Base-by-base conservation (phyloP, 148 eudicot species). In the Suaeda aralocaspica region DNA sequence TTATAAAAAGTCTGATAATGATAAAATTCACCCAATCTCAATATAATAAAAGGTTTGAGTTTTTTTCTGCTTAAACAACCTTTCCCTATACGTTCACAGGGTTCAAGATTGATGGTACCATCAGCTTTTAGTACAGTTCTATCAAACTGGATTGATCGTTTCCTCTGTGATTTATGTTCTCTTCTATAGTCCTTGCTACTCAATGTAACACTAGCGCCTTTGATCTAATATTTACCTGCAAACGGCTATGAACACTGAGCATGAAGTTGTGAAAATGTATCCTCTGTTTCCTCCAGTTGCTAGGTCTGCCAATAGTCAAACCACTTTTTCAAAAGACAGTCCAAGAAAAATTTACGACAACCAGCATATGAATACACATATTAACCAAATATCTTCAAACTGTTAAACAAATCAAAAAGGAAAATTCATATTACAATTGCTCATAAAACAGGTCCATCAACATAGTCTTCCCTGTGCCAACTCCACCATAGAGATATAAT, bases 391-490 rank as follows among this genome's bases (percentile, higher is more conserved):
- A 41, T 44, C 6, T 30, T 49, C 29, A 69, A 63, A 56, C 25
- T n/a, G n/a, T n/a, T n/a, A n/a, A n/a, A n/a, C n/a, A n/a, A n/a
- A 50, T 36, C 57, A 30, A 21, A 8, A 42, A 24, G 31, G 29
- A 49, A 46, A 66, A 19, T 41, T 24, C n/a, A 61, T 44, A 95
- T 87, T 82, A 93, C 98, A 93, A 66, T 70, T 93, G 91, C 50
- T 82, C 68, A 56, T 67, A 91, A 78, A 93, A 93, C 66, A 93
- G 78, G 79, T 93, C 98, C 98, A 93, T 93, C 77, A 93, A 82
- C 98, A 93, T 93, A 69, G 98, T 93, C 77, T 93, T 93, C 41
- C 98, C 96, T 11, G 98, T 93, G 69, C 98, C 98, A 36, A 91
- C 98, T 67, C 98, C 98, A 69, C 96, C 96, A 71, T 86, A 86